phyloP scores from a whole-genome alignment of 2,329 filamentous ascomycete genomes.

The Knoxdaviesia proteae region DNA sequence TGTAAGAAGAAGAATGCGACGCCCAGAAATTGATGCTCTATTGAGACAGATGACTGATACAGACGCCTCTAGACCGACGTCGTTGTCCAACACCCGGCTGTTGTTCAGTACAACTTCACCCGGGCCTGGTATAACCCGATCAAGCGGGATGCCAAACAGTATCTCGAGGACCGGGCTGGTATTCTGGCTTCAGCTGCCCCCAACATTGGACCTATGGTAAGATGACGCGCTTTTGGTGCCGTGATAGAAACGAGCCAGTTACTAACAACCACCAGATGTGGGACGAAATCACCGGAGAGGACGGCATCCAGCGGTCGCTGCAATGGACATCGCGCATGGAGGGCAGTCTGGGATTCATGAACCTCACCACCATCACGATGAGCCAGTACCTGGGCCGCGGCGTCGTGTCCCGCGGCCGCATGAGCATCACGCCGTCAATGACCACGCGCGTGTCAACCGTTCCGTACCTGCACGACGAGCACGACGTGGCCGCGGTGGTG shows the following conservation, averaged over 20 bases:
- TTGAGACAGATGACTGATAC: conserved; percentile 6
- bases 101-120: conserved; percentile 44
- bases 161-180: conserved; percentile 26
- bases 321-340: conserved; percentile 49
- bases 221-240: no score
- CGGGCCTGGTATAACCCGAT: conserved; percentile 31
- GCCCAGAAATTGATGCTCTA: background rate
- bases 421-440: conserved; percentile 36
- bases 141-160: conserved; percentile 18
- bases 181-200: conserved; percentile 44
- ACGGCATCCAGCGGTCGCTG: conserved; percentile 40
- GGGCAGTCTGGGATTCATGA: conserved; percentile 20
- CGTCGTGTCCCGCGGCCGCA: conserved; percentile 36
- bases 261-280: conserved; percentile 7
- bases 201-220: conserved; percentile 36
- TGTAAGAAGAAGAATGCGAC: conserved; percentile 8
- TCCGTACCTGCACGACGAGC: conserved; percentile 37
- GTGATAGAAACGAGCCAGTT: no score
- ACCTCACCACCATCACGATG: conserved; percentile 24
- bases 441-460: conserved; percentile 35
- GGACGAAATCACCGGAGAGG: conserved; percentile 32
- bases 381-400: conserved; percentile 45
- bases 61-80: conserved; percentile 19
- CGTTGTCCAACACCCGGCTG: conserved; percentile 20
- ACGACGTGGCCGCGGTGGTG: conserved; percentile 43